Evolutionary conservation across 352 stramenopile genomes (phyloP), one percentile per base, ranked within the genome.

Genomic region (Phytophthora syringae): DNA sequence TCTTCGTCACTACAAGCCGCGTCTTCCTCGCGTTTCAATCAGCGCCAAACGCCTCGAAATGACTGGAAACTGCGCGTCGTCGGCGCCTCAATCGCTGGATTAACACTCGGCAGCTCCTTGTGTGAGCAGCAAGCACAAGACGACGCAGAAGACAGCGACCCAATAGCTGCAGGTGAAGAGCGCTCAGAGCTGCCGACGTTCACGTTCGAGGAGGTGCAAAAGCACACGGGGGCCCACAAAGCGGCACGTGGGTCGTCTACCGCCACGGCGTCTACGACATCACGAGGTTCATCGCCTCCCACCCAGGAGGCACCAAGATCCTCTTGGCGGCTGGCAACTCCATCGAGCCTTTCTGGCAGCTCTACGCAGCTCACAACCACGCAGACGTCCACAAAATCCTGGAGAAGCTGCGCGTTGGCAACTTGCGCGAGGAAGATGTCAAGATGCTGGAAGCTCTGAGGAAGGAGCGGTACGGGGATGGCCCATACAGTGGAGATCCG

Each of bases 331-430:
- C 90, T 1, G 90, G 89, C 21, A 85, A 83, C 32, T 91, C 82
- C 30, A 95, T 97, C 42, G 90, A 96, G 52, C 91, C 88, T 12
- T 99, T 98, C 62, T 99, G 97, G 97, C 89, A 98, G 70, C 73
- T 99, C 6, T 99, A 99, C 67, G 81, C 92, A 21, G 94, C 98
- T 55, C 97, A 99, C 70, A 97, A 98, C 58, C 91, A 96, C 37
- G 82, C 85, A 49, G 79, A 99, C 45, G 95, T 98, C 7, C 86
- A 97, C 64, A 76, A 89, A 32, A 89, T 98, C 9, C 82, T 99
- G 36, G 88, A 98, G 62, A 86, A 86, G 20, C 75, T 98, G 69
- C 73, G 90, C 40, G 89, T 99, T 24, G 84, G 91, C n/a, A 96
- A 97, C 43, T 57, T 97, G 15, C 72, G 95, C 55, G 75, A 91